Evolutionary conservation across 2,329 filamentous ascomycete species (phyloP).

Genomic region (Colletotrichum filicis): DNA sequence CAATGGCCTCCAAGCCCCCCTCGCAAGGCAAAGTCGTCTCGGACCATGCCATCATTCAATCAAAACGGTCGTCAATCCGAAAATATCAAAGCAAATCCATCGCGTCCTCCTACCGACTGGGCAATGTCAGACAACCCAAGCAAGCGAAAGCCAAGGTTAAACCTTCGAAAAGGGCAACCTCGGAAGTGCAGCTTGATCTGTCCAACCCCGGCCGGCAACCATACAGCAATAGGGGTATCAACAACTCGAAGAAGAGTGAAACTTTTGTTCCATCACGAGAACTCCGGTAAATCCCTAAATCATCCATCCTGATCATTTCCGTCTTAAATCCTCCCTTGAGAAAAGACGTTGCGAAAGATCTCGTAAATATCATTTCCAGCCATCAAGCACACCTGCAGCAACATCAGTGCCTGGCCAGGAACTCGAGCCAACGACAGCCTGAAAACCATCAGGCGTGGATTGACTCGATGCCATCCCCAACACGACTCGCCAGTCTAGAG

Average conservation of each 20-base stretch:
- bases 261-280: slow-evolving; percentile 34
- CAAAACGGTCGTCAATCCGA: slow-evolving; percentile 12
- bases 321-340: background rate
- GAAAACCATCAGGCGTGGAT: background rate
- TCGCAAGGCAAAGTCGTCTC: slow-evolving; percentile 9
- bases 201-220: background rate
- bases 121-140: background rate
- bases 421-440: background rate
- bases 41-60: slow-evolving; percentile 10
- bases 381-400: slow-evolving; percentile 18
- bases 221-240: slow-evolving; percentile 37
- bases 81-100: slow-evolving; percentile 28
- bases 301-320: slow-evolving; percentile 24
- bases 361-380: slow-evolving; percentile 24
- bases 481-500: background rate
- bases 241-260: slow-evolving; percentile 37
- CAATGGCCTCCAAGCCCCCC: slow-evolving; percentile 28
- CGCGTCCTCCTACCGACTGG: slow-evolving; percentile 7
- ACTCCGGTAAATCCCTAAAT: slow-evolving; percentile 31
- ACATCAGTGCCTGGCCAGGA: background rate
- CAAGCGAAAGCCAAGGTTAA: background rate
- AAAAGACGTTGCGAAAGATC: slow-evolving; percentile 10
- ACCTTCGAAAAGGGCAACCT: background rate
- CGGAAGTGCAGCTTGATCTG: background rate
- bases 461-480: slow-evolving; percentile 2